Evolutionary conservation across 169 alveolate genomes (phyloP), one percentile per base, ranked within the genome.

Genomic region (Plasmodium reichenowi): DNA sequence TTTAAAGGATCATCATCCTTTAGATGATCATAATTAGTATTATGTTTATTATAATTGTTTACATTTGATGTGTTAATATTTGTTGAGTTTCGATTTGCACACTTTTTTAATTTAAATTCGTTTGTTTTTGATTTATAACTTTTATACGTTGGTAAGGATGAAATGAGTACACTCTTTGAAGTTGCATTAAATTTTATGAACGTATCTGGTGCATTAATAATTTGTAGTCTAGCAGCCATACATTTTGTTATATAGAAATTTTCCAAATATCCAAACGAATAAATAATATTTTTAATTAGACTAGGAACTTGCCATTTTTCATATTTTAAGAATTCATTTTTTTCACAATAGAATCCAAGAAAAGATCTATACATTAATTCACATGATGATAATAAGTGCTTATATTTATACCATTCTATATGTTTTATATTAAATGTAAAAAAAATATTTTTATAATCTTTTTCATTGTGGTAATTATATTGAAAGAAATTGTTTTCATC

Each of bases 251-350:
- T 71, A 68, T 80, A 80, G 66, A 80, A 80, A 68, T 80, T 80
- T 17, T 80, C 90, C 20, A 80, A 80, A 80, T 68, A 80, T 38
- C 90, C 90, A 68, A 80, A 80, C 13, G 90, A 80, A 62, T 80
- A 68, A 54, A 80, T 24, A 13, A 80, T 67, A 47, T 56, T 80
- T 80, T 80, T 80, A 80, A 80, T 80, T 80, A 80, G 70, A 70
- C 90, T 80, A 29, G 90, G 90, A 24, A 80, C 90, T 68, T 80
- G 90, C 90, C 90, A 80, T 67, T 80, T 80, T 70, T 80, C 90
- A 20, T 67, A 80, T 72, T 80, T 80, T 10, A 80, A 59, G 56
- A n/a, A 54, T 29, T 80, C 56, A 50, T 50, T 68, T 47, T 80
- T 68, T 56, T 80, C 85, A 47, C 90, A 80, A 56, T 80, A 80